Evolutionary conservation across 2,329 filamentous ascomycete genomes (phyloP), one percentile per base, ranked within the genome.

Genomic region (Talaromyces sp.): DNA sequence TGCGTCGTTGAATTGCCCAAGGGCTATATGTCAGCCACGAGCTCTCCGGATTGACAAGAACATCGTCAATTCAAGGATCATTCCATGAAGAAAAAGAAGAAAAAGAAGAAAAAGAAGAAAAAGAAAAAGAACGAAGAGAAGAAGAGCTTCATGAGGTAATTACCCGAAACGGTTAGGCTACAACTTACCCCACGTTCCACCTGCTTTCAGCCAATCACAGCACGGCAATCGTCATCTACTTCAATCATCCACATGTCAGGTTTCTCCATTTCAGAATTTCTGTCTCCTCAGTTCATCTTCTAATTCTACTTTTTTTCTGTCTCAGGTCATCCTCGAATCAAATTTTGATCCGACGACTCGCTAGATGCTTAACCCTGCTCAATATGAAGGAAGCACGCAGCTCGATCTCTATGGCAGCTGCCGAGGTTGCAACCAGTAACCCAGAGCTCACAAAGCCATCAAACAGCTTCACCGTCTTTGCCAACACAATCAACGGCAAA

Each of bases 401-500:
- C 22, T 29, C 56, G 5, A 45, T 36, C 25, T 19, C 36, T 59
- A 22, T 31, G n/a, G 36, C 36, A 27, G 36, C 56, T 43, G 56
- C 56, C 25, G 56, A 59, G 17, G 56, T 27, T 19, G 22, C 15
- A 29, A 13, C 60, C 6, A 58, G 38, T 19, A 19, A 31, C 17
- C 27, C 27, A 54, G 27, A 54, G 47, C 47, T 51, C 47, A n/a
- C 27, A 19, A 11, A 54, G 19, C 31, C 53, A 56, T 56, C 53
- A 56, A 36, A 36, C 4, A 58, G 47, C 58, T 70, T 70, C 66
- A 66, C 61, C 45, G 61, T 61, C n/a, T 84, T 83, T 70, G 77
- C 72, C 73, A 84, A 83, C 71, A 72, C 82, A 65, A 76, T 84
- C 70, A 78, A 81, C 69, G 80, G 80, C 51, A 74, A 81, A 68